Percentiles rank a stretch among this genome's conserved stretches.
These are phyloP conservation scores for Posidonia australis DNA, from an alignment of 106 monocot species.

Conservation along the genomic window DNA sequence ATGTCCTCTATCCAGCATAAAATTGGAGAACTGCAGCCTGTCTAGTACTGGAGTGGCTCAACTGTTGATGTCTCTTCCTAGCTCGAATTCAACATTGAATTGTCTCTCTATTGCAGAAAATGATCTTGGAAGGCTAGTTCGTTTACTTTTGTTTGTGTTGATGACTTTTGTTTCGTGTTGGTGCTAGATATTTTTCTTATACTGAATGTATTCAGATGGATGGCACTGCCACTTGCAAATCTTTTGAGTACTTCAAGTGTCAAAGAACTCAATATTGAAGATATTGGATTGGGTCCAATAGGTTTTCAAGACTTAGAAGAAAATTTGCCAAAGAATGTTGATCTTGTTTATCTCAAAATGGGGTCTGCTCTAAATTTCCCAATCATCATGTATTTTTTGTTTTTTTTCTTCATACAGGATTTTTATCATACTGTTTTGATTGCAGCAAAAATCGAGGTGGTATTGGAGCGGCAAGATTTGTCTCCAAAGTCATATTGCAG, in stretches of 20 bases:
- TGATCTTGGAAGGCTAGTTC: conserved; percentile 60
- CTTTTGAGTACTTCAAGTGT: conserved; percentile 41
- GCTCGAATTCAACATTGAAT: conserved; percentile 33
- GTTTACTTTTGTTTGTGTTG: neutral
- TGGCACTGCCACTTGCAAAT: conserved; percentile 46
- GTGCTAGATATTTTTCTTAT: neutral
- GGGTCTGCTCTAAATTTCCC: conserved; percentile 29
- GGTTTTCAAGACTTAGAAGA: conserved; percentile 69
- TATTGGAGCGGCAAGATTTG: conserved; percentile 40
- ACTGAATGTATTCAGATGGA: conserved; percentile 38
- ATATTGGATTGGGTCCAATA: conserved; percentile 52
- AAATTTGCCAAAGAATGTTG: conserved; percentile 28
- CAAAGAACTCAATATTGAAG: conserved; percentile 70
- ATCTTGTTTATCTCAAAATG: conserved; percentile 55
- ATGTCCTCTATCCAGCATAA: conserved; percentile 38
- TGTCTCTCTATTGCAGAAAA: conserved; percentile 74
- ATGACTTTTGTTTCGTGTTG: neutral
- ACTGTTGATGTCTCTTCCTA: conserved; percentile 34
- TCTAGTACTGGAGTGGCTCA: conserved; percentile 44
- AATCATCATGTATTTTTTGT: neutral
- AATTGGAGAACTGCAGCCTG: conserved; percentile 63
- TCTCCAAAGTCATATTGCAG: conserved; percentile 37
- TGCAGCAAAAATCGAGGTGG: conserved; percentile 81
- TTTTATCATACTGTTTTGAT: conserved; percentile 4
- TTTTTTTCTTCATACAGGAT: neutral